These are phyloP conservation scores for Dillenia turbinata DNA, from an alignment of 164 flowering plant species.

Conservation along the genomic window DNA sequence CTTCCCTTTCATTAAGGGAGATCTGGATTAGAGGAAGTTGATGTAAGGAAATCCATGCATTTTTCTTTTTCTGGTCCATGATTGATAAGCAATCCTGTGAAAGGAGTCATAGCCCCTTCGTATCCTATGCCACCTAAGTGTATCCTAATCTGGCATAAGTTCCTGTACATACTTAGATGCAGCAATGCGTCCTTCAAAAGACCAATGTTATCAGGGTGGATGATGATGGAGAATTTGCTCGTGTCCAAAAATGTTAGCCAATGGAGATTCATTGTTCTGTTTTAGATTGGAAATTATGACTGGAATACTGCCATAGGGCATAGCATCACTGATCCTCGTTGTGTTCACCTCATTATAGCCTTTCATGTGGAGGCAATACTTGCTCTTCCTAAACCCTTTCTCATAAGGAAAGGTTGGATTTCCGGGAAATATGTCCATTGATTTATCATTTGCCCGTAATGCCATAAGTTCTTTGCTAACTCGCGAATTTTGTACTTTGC, in stretches of 20 bases:
- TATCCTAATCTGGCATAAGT: slow-evolving; percentile 35
- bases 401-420: slow-evolving; percentile 30
- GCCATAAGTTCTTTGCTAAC: slow-evolving; percentile 30
- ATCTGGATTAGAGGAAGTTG: slow-evolving; percentile 1
- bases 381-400: slow-evolving; percentile 41
- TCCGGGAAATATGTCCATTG: slow-evolving; percentile 29
- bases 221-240: slow-evolving; percentile 46
- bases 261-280: too few species aligned
- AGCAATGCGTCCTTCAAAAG: slow-evolving; percentile 27
- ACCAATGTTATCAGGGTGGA: slow-evolving; percentile 31
- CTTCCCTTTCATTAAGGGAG: too few species aligned
- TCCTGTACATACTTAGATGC: slow-evolving; percentile 34
- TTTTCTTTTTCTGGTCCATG: slow-evolving; percentile 45
- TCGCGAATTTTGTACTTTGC: slow-evolving; percentile 37
- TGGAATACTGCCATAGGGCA: slow-evolving; percentile 57
- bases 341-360: slow-evolving; percentile 66
- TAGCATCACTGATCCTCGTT: slow-evolving; percentile 52
- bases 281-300: slow-evolving; percentile 51
- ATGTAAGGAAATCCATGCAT: slow-evolving; percentile 9
- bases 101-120: slow-evolving; percentile 48
- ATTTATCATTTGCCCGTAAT: slow-evolving; percentile 41
- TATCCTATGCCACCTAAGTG: slow-evolving; percentile 42
- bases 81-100: slow-evolving; percentile 50
- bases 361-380: slow-evolving; percentile 51
- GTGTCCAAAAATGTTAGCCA: slow-evolving; percentile 47